Evolutionary conservation across 108 stramenopile species (phyloP), one percentile per base, ranked within the genome.

Genomic region (Discostella pseudostelligera): DNA sequence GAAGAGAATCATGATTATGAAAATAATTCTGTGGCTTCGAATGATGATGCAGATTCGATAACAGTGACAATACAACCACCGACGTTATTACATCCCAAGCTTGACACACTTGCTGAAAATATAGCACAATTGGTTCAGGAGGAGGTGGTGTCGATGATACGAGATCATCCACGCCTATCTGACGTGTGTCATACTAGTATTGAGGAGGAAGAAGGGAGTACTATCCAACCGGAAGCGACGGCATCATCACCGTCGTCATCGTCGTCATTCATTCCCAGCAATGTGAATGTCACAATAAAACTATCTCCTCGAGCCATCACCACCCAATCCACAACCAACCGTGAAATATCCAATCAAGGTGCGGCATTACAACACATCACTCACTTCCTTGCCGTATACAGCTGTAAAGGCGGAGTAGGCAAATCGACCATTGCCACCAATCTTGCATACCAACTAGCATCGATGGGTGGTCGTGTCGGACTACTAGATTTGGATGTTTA

Each of bases 401-500:
- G 87, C 60, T 94, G 93, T 61, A 92, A 89, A 76, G 99, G 99
- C 22, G 99, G 99, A 7, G 99, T 99, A 8, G 99, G 99, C 42
- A 99, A 99, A 67, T 95, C 93, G 26, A 99, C 99, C 4, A 83
- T 98, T 20, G 96, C 97, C 3, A 86, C 92, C 35, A 98, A 99
- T 69, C 87, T 99, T 12, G 99, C 99, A n/a, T 97, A 89, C 67
- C 90, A 96, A 62, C 85, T 99, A 8, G 85, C 94, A 3, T 67
- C 81, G 22, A 59, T 83, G 69, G 96, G 96, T 13, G 88, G 85
- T 9, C 65, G 81, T n/a, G 84, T 99, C 8, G 99, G 98, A 16
- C 60, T 99, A n/a, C 66, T 98, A 3, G 99, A 99, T 80, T 84
- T 97, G 12, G 99, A 99, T 59, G 80, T 99, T 0, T 97, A 98